These are phyloP conservation scores for Candida ulmi DNA, from an alignment of 805 yeast species.

Conservation along the genomic window DNA sequence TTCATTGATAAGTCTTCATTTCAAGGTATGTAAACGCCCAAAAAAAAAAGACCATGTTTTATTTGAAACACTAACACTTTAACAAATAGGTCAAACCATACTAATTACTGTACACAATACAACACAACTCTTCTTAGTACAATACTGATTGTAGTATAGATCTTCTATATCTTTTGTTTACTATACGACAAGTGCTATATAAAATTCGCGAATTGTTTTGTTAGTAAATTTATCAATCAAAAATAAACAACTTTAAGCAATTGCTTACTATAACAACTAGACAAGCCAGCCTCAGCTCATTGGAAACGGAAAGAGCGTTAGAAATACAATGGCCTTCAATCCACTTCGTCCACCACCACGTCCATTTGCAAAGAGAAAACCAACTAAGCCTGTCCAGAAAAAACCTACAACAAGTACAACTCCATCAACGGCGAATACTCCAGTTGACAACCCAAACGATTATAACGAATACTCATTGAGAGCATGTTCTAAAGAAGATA, in stretches of 20 bases:
- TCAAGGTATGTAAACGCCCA: slow-evolving; percentile 25
- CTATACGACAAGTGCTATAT: too few species aligned
- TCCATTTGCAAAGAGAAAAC: slow-evolving; percentile 10
- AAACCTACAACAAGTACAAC: slow-evolving; percentile 10
- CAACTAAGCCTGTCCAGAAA: slow-evolving; percentile 7
- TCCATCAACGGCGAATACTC: slow-evolving; percentile 12
- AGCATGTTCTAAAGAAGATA: slow-evolving; percentile 67
- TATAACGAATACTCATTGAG: slow-evolving; percentile 43
- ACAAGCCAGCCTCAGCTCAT: too few species aligned
- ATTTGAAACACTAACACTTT: not conserved
- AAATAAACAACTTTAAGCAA: too few species aligned
- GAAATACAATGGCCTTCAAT: slow-evolving; percentile 7
- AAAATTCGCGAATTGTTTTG: too few species aligned
- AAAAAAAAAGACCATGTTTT: too few species aligned
- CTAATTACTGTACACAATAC: too few species aligned
- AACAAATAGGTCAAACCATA: slow-evolving; percentile 8
- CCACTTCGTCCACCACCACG: slow-evolving; percentile 17
- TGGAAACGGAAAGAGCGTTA: too few species aligned
- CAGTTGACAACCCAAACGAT: slow-evolving; percentile 23
- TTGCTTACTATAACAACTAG: too few species aligned
- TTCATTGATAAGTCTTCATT: slow-evolving; percentile 36
- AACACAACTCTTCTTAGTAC: slow-evolving; percentile 11
- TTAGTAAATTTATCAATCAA: too few species aligned
- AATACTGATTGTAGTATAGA: too few species aligned
- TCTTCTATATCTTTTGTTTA: too few species aligned